Evolutionary conservation across 441 rosid genomes (phyloP).

Genomic region (Croton laevigatus): DNA sequence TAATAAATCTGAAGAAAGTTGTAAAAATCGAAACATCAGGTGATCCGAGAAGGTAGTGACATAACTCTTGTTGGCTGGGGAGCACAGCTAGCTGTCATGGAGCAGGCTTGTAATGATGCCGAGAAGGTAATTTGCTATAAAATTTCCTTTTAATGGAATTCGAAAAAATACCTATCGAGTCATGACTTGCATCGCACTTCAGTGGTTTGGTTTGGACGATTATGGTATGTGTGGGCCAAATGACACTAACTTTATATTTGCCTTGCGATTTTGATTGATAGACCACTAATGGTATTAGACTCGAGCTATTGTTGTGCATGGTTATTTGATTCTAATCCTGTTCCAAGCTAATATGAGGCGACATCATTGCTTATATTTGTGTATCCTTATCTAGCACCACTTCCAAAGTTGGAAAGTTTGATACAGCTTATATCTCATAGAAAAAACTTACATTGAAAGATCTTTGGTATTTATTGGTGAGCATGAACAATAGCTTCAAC

Average conservation of each 20-base stretch:
- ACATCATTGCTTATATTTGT: neutral
- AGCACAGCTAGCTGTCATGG: conserved; percentile 81
- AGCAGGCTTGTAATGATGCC: conserved; percentile 75
- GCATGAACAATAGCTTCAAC: neutral
- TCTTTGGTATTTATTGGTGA: neutral
- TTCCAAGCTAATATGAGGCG: neutral
- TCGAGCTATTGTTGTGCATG: neutral
- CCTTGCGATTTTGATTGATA: neutral
- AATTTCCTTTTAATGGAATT: conserved; percentile 6
- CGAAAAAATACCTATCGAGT: neutral
- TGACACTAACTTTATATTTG: neutral
- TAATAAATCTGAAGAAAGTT: conserved; percentile 18
- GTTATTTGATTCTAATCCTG: neutral
- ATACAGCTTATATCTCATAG: neutral
- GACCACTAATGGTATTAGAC: neutral
- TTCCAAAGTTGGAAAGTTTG: neutral
- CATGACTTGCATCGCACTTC: neutral
- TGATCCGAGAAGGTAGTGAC: conserved; percentile 76
- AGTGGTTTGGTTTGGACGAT: neutral
- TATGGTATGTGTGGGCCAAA: neutral
- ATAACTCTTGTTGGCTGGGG: conserved; percentile 95
- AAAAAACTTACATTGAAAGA: neutral
- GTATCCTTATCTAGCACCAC: neutral
- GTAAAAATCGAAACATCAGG: conserved; percentile 34
- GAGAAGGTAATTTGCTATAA: conserved; percentile 43